phyloP scores from a whole-genome alignment of 1,139 yeast species.

The Hemisphaericaspora xylofermentans region DNA sequence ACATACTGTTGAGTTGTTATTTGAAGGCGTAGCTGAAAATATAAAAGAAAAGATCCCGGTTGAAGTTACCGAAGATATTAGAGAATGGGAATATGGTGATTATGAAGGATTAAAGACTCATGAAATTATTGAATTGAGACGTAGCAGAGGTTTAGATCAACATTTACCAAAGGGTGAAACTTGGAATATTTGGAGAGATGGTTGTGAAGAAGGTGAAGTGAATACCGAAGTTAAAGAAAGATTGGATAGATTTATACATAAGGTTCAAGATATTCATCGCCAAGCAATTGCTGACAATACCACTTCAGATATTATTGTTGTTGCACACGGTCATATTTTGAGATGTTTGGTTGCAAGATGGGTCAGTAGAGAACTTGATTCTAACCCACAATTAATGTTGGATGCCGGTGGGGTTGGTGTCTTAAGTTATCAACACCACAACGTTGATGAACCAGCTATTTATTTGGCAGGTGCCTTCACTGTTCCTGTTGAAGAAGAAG shows the following conservation, averaged over 20 bases:
- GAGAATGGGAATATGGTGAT: constrained; percentile 97
- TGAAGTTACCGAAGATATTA: constrained; percentile 62
- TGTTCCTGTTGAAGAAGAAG: constrained; percentile 58
- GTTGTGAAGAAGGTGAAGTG: constrained; percentile 88
- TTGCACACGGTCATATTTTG: constrained; percentile 91
- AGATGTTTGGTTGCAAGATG: constrained; percentile 89
- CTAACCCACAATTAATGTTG: constrained; percentile 76
- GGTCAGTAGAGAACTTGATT: constrained; percentile 58
- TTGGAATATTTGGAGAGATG: constrained; percentile 93
- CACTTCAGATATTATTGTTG: constrained; percentile 72
- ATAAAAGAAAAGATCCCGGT: constrained; percentile 43
- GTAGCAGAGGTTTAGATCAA: constrained; percentile 56
- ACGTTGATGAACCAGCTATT: constrained; percentile 82
- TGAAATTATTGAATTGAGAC: constrained; percentile 63
- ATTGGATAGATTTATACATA: constrained; percentile 64
- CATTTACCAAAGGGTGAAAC: constrained; percentile 22
- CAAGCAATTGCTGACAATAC: constrained; percentile 53
- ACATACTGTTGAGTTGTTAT: constrained; percentile 63
- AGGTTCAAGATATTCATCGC: constrained; percentile 62
- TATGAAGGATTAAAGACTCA: constrained; percentile 80
- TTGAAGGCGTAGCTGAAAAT: constrained; percentile 50
- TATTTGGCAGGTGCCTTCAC: constrained; percentile 77
- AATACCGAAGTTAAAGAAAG: constrained; percentile 64
- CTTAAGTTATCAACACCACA: constrained; percentile 83
- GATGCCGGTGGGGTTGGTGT: constrained; percentile 98